Evolutionary conservation across 192 early-diverging fungal species (phyloP), one percentile per base, ranked within the genome.

Genomic region (Spinellus fusiger): DNA sequence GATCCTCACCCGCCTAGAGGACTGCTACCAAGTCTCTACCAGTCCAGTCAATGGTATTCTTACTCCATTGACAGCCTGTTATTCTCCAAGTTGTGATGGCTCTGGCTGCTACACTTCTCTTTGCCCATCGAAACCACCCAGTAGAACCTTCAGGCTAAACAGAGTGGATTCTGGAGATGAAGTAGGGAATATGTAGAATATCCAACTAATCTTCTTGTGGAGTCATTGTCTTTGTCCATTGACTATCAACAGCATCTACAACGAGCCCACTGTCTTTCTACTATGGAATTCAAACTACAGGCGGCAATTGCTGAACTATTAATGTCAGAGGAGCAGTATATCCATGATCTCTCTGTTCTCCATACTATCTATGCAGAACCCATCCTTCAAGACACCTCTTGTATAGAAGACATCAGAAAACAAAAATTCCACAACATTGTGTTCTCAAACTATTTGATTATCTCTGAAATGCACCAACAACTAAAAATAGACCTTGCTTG

Each of bases 261-360:
- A 35, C 15, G 29, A 55, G 54, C 31, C 33, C 23, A n/a, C 40
- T 51, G 7, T n/a, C 23, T 37, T 3, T n/a, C 26, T 23, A 32
- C 22, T 22, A 32, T 49, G 34, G 57, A 67, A 60, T 35, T 67
- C 13, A 61, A 60, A 35, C 35, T 51, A 13, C 65, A 67, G 44
- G 65, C 65, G 10, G 58, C 56, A 0, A 61, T 67, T 32, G 31
- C 49, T 2, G 65, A 67, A 12, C 38, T 67, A 5, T n/a, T 67
- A 22, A 20, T 25, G 5, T 59, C 48, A 22, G 65, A 67, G 22
- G 31, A 38, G 28, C 49, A 55, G 6, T 67, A 67, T 23, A 28
- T 33, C 31, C 15, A 34, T 29, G 65, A 67, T 23, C 52, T 67
- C 4, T 16, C 15, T 5, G 48, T 67, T 26, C 33, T 67, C 12